These are phyloP conservation scores for Pyricularia sp. DNA, from an alignment of 2,329 filamentous ascomycete genomes.

Conservation along the genomic window DNA sequence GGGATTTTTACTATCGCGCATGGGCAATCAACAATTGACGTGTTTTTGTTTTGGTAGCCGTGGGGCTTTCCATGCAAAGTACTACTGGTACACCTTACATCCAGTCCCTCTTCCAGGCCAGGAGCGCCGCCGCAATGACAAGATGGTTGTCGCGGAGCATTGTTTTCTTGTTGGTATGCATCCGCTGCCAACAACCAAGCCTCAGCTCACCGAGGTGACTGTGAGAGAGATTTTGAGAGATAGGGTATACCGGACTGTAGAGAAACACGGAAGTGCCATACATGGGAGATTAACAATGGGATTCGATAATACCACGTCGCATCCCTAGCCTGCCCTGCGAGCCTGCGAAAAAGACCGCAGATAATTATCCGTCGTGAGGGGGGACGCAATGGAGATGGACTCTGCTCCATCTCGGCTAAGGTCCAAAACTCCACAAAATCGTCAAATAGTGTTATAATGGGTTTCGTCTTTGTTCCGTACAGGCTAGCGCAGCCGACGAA, in stretches of 20 bases:
- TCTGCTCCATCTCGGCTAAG: not conserved
- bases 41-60: not conserved
- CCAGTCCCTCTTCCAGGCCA: not conserved
- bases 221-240: not conserved
- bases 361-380: not conserved
- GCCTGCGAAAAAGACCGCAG: not conserved
- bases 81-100: not conserved
- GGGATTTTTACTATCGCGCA: not conserved
- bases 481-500: not conserved
- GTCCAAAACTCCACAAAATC: not conserved
- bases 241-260: not conserved
- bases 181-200: not conserved
- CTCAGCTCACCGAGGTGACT: not conserved
- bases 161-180: not conserved
- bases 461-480: not conserved
- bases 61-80: not conserved
- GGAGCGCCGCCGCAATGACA: not conserved
- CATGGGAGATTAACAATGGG: not conserved
- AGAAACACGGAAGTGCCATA: not conserved
- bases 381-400: not conserved
- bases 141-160: not conserved
- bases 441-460: not conserved
- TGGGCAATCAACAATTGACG: not conserved
- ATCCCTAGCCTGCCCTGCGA: not conserved
- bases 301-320: not conserved